Percentiles rank a stretch among this genome's conserved stretches.
Evolutionary conservation across 257 asterid genomes (phyloP).

Genomic region (Catharanthus roseus): DNA sequence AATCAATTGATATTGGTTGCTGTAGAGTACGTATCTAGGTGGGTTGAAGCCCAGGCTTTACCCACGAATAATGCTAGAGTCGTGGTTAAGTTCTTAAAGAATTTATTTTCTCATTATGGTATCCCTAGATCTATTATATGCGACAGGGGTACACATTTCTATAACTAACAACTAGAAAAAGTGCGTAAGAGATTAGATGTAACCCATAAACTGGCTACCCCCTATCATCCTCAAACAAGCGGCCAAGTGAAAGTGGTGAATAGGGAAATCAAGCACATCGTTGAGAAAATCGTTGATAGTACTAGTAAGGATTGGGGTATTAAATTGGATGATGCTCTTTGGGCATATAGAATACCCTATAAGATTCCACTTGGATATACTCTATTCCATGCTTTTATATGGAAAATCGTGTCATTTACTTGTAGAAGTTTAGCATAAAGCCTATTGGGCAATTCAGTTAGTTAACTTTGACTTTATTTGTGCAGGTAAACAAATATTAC

Average conservation of each 20-base stretch:
- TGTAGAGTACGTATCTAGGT: too few species aligned
- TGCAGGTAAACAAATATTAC: too few species aligned
- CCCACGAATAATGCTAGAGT: too few species aligned
- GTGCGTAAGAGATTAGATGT: neutral
- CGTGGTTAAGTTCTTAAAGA: too few species aligned
- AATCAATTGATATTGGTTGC: too few species aligned
- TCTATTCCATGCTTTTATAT: neutral
- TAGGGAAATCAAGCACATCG: neutral
- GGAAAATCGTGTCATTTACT: too few species aligned
- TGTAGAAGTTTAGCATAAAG: too few species aligned
- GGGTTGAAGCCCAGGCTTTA: too few species aligned
- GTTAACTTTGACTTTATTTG: too few species aligned
- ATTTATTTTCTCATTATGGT: too few species aligned
- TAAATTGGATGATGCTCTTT: neutral
- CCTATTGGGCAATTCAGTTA: too few species aligned
- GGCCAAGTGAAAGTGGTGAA: neutral
- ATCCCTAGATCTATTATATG: too few species aligned
- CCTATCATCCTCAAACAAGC: neutral
- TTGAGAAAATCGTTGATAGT: neutral
- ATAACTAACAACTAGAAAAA: neutral
- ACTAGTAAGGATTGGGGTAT: neutral
- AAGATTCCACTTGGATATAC: neutral
- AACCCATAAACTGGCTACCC: neutral
- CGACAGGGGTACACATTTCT: neutral
- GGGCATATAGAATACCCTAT: neutral